Conservation (phyloP, 495 filamentous ascomycete genomes). For the Lichina pygmaea region DNA sequence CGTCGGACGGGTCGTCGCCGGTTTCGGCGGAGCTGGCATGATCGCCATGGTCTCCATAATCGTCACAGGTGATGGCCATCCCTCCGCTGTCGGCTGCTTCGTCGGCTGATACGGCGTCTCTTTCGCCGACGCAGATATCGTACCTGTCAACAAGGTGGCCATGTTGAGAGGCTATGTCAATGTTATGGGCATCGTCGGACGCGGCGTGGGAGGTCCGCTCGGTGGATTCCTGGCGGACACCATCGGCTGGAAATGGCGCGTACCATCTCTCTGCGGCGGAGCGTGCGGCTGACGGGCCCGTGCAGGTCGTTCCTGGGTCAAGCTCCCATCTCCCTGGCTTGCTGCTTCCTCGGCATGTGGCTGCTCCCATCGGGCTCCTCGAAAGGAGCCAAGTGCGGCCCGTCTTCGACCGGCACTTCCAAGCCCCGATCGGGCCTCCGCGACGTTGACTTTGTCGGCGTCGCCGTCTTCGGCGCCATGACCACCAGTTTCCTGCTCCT, state of each 20-base stretch:
- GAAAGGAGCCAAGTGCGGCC: background rate
- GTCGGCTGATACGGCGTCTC: background rate
- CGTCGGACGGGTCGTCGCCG: constrained; percentile 8
- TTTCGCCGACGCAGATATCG: constrained; percentile 5
- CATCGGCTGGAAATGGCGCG: constrained; percentile 13
- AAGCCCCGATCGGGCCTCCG: background rate
- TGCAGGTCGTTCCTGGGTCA: constrained; percentile 12
- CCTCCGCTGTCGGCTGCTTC: background rate
- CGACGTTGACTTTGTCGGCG: constrained; percentile 8
- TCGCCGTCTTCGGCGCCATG: constrained; percentile 4
- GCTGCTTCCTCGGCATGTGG: constrained; percentile 5
- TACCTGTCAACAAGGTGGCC: constrained; percentile 7
- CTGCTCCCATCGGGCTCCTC: constrained; percentile 3
- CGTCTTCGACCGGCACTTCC: background rate
- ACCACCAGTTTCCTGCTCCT: constrained; percentile 4
- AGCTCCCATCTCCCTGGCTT: constrained; percentile 7
- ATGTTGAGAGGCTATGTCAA: constrained; percentile 11
- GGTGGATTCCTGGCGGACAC: constrained; percentile 9
- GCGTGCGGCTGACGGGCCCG: background rate
- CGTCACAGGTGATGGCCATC: constrained; percentile 6
- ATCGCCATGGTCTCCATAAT: constrained; percentile 9
- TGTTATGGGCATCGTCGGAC: constrained; percentile 7
- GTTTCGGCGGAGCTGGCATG: constrained; percentile 11
- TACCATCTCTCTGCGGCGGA: background rate
- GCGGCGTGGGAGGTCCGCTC: constrained; percentile 9